Conservation (phyloP, 2,329 filamentous ascomycete genomes). For the Lachnellula hyalina region DNA sequence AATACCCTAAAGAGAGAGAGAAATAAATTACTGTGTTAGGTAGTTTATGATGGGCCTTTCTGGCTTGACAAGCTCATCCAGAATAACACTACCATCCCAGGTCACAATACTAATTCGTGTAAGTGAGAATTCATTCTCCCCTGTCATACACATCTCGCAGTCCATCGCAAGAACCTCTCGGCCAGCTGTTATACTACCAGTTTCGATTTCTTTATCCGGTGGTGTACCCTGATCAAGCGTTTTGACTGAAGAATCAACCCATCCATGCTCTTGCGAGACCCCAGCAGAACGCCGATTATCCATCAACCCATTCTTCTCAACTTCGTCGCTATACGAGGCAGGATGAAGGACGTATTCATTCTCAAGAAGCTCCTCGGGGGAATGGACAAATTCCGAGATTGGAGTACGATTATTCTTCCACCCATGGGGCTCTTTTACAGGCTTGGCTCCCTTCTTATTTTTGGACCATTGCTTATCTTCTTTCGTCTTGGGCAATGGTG, state of each 20-base stretch:
- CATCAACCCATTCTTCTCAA: slow-evolving; percentile 49
- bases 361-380: slow-evolving; percentile 67
- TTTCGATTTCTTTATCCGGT: slow-evolving; percentile 65
- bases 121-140: slow-evolving; percentile 71
- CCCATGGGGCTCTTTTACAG: slow-evolving; percentile 56
- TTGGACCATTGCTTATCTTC: slow-evolving; percentile 52
- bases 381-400: slow-evolving; percentile 74
- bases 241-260: slow-evolving; percentile 73
- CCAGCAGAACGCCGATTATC: slow-evolving; percentile 46
- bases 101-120: slow-evolving; percentile 82
- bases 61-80: slow-evolving; percentile 92
- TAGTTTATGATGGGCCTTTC: slow-evolving; percentile 86
- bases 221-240: slow-evolving; percentile 61
- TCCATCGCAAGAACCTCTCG: slow-evolving; percentile 77
- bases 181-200: slow-evolving; percentile 79
- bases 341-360: slow-evolving; percentile 85
- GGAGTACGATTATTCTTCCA: slow-evolving; percentile 73
- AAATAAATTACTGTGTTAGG: slow-evolving; percentile 56
- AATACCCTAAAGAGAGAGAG: slow-evolving; percentile 9
- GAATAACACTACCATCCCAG: slow-evolving; percentile 76
- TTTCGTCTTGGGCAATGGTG: slow-evolving; percentile 62
- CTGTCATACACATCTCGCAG: slow-evolving; percentile 96
- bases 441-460: slow-evolving; percentile 52
- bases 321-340: slow-evolving; percentile 56
- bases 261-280: slow-evolving; percentile 56